These are phyloP conservation scores for Leishmania tropica DNA, from an alignment of 208 protist species.

Conservation along the genomic window DNA sequence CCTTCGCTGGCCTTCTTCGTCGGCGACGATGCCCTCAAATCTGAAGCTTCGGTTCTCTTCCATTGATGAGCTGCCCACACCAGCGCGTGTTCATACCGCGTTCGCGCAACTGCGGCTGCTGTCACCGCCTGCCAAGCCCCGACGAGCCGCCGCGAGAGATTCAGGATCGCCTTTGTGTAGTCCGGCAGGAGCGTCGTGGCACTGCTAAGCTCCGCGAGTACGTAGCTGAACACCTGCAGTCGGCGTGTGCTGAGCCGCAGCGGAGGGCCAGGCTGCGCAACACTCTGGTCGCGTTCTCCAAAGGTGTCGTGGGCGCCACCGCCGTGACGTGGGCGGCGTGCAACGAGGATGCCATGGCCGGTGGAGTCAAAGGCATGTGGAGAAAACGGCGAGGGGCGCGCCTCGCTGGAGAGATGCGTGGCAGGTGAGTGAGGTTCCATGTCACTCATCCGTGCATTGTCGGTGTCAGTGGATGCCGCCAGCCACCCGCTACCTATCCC, in stretches of 20 bases:
- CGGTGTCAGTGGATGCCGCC: not conserved
- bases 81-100: slow-evolving; percentile 31
- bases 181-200: slow-evolving; percentile 65
- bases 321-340: not conserved
- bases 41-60: not conserved
- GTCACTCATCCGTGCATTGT: not conserved
- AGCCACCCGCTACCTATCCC: not conserved
- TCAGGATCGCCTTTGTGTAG: slow-evolving; percentile 57
- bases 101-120: slow-evolving; percentile 38
- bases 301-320: not conserved
- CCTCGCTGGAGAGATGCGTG: not conserved
- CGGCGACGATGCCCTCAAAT: not conserved
- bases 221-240: slow-evolving; percentile 63
- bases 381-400: not conserved
- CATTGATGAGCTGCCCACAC: slow-evolving; percentile 20
- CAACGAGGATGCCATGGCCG: not conserved
- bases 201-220: slow-evolving; percentile 75
- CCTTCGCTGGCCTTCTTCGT: not conserved
- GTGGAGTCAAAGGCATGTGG: not conserved
- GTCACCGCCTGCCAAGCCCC: slow-evolving; percentile 70
- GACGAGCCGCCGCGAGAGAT: slow-evolving; percentile 52
- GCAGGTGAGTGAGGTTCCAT: not conserved
- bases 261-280: not conserved
- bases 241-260: slow-evolving; percentile 38
- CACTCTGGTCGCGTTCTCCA: not conserved